Base-by-base conservation (phyloP, 805 yeast genomes). In the Barnettozyma siamensis region DNA sequence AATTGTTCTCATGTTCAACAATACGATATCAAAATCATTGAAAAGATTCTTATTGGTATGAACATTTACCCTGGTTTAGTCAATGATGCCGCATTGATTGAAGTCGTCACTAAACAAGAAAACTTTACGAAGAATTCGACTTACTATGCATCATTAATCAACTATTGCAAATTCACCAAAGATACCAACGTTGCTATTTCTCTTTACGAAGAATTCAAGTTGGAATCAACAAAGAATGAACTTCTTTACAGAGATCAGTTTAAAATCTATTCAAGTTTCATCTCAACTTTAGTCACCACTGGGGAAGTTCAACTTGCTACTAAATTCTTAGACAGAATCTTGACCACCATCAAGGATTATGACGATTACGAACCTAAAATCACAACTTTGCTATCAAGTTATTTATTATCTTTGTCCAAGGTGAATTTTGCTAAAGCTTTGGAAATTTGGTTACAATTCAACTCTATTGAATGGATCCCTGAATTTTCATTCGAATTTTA, bases 321-420 rank as follows among this genome's bases (percentile, higher is more conserved):
- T 1, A 66, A 71, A 43, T 70, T 81, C 42, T 61, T 83, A 50
- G 84, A 82, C 53, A 64, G 69, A 31, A 64, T 81, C 6, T 57
- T 82, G 32, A 49, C 65, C 0, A 73, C 74, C 34, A 69, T 68
- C 49, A 67, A 66, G 50, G 51, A 58, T 18, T 59, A 60, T 37
- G 55, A 58, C 29, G 63, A 65, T 12, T 53, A 55, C 16, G 57
- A 58, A 21, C 34, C 55, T 8, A 63, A 65, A 41, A 61, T 75
- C 18, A 63, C 72, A 1, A 38, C 58, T 33, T 53, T 77, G 9
- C 49, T 76, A 27, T 68, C 80, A 2, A 59, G 65, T 11, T 77
- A 72, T 46, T 47, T 76, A 20, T 49, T 62, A 7, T 57, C 72
- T 10, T 51, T 67, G 18, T 58, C 69, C 2, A 59, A 65, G 43